A percentile compares a stretch with the other conserved stretches of the same genome.
Evolutionary conservation across 148 eudicot genomes (phyloP).

Genomic region (Dysphania ambrosioides): DNA sequence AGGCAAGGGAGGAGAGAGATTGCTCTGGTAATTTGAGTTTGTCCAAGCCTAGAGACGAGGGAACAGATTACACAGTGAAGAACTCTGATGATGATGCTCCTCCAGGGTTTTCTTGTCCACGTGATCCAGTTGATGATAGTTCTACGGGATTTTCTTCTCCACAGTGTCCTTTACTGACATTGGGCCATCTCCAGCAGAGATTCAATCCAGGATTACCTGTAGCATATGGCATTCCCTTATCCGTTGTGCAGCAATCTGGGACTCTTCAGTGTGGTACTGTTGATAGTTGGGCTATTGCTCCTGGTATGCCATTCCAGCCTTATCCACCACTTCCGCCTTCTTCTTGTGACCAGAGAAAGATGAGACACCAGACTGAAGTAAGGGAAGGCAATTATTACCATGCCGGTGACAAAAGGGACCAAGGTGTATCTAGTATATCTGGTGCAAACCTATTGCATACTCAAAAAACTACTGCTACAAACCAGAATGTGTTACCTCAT

Average conservation of each 20-base stretch:
- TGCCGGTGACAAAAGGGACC: conserved; percentile 20
- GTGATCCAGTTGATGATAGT: conserved; percentile 31
- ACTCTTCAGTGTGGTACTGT: conserved; percentile 32
- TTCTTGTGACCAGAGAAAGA: conserved; percentile 30
- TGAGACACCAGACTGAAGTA: conserved; percentile 22
- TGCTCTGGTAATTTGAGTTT: conserved; percentile 3
- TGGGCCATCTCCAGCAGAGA: conserved; percentile 51
- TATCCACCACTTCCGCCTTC: conserved; percentile 78
- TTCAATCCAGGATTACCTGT: conserved; percentile 48
- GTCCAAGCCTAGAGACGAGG: not conserved
- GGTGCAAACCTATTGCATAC: conserved; percentile 18
- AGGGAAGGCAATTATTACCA: conserved; percentile 8
- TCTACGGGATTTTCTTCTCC: conserved; percentile 54
- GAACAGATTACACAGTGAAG: conserved; percentile 24
- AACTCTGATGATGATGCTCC: conserved; percentile 46
- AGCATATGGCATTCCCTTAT: conserved; percentile 64
- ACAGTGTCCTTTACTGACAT: conserved; percentile 28
- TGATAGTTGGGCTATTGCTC: conserved; percentile 66
- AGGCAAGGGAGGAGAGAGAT: conserved; percentile 15
- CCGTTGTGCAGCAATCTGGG: conserved; percentile 53
- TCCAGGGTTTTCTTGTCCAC: conserved; percentile 37
- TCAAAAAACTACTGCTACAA: conserved; percentile 21
- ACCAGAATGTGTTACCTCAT: conserved; percentile 29
- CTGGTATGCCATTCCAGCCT: conserved; percentile 71
- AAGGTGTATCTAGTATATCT: conserved; percentile 41